A percentile compares a stretch with the other conserved stretches of the same genome.
Conservation (phyloP, 805 yeast species). For the Saccharomycopsis malanga region DNA sequence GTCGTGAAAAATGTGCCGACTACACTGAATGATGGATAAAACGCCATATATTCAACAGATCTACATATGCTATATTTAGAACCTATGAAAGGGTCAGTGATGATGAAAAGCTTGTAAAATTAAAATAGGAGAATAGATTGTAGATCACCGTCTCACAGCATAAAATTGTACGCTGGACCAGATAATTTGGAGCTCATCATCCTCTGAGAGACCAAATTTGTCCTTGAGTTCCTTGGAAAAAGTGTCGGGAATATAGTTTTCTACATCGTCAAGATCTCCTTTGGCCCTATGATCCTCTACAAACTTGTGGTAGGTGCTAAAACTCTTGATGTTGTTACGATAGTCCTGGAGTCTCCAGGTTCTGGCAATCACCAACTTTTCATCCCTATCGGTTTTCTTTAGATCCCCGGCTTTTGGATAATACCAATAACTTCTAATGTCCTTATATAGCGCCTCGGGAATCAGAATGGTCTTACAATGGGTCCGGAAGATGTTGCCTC, state of each 20-base stretch:
- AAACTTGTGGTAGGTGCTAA: conserved; percentile 64
- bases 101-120: no score
- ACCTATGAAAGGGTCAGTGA: no score
- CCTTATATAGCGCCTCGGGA: conserved; percentile 37
- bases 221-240: conserved; percentile 38
- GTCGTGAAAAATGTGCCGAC: no score
- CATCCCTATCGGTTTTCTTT: conserved; percentile 6
- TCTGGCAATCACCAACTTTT: conserved; percentile 31
- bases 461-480: conserved; percentile 37
- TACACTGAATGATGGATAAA: no score
- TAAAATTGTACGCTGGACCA: conserved; percentile 53
- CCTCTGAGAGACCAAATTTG: conserved; percentile 40
- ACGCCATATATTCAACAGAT: no score
- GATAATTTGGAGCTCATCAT: conserved; percentile 36
- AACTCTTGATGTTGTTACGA: conserved; percentile 52
- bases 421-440: conserved; percentile 31
- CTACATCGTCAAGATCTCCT: conserved; percentile 25
- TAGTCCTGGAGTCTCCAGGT: conserved; percentile 40
- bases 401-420: conserved; percentile 18
- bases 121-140: no score
- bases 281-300: conserved; percentile 36
- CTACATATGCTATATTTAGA: no score
- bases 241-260: conserved; percentile 33
- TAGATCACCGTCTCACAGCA: conserved; percentile 27
- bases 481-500: conserved; percentile 47